Evolutionary conservation across 257 asterid species (phyloP).

Genomic region (Scutellaria barbata): DNA sequence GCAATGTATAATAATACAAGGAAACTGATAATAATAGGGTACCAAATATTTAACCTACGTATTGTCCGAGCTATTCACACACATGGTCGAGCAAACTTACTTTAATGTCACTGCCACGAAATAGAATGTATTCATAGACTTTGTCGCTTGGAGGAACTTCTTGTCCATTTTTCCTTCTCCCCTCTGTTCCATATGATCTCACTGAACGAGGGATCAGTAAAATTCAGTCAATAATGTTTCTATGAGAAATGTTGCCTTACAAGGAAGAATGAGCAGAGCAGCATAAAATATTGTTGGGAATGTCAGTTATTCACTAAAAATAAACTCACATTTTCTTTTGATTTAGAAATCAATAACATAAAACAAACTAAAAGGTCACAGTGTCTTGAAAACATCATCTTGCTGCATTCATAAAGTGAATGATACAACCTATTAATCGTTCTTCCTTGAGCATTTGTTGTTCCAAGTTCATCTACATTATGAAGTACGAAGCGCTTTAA

Average conservation of each 20-base stretch:
- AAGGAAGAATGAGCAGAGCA: slow-evolving; percentile 12
- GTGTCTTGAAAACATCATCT: background rate
- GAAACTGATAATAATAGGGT: background rate
- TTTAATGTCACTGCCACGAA: slow-evolving; percentile 83
- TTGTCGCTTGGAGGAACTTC: slow-evolving; percentile 75
- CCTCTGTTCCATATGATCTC: slow-evolving; percentile 85
- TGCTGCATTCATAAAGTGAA: background rate
- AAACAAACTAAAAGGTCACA: background rate
- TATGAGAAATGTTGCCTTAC: background rate
- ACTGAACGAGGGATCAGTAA: slow-evolving; percentile 50
- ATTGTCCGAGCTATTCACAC: background rate
- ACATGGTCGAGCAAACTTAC: slow-evolving; percentile 40
- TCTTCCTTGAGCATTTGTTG: slow-evolving; percentile 7
- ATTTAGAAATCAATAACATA: slow-evolving; percentile 18
- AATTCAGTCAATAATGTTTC: slow-evolving; percentile 14
- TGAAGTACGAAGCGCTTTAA: background rate
- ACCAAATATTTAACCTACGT: background rate
- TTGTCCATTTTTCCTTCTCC: slow-evolving; percentile 70
- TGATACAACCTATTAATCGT: background rate
- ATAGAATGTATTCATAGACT: slow-evolving; percentile 73
- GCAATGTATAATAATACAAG: slow-evolving; percentile 15
- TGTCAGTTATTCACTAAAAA: background rate
- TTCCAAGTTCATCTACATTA: background rate
- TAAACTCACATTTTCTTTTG: background rate
- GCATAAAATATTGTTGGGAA: background rate